phyloP scores from a whole-genome alignment of 2,329 filamentous ascomycete genomes.

The Fusarium paranaense region DNA sequence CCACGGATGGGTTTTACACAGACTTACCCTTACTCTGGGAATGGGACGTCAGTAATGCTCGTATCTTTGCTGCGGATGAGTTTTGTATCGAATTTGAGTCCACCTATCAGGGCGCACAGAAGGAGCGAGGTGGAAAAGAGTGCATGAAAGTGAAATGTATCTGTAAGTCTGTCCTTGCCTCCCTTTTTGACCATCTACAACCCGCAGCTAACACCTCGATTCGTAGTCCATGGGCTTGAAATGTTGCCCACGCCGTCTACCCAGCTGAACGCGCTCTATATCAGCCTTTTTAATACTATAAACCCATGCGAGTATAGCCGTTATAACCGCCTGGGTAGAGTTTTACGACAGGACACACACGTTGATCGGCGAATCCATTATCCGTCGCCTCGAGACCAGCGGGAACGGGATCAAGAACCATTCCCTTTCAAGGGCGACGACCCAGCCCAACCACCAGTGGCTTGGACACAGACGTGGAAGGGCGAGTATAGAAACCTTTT shows the following conservation, averaged over 20 bases:
- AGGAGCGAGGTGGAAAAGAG: neutral
- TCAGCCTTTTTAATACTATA: neutral
- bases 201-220: neutral
- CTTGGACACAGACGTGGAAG: neutral
- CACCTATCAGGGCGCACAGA: neutral
- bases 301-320: neutral
- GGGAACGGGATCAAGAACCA: neutral
- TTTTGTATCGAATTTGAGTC: neutral
- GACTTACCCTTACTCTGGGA: neutral
- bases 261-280: neutral
- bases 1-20: neutral
- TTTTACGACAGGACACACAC: neutral
- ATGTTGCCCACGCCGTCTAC: neutral
- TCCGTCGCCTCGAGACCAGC: neutral
- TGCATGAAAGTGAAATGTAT: neutral
- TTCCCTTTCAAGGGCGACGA: neutral
- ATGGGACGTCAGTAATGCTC: neutral
- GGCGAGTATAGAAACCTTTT: neutral
- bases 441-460: neutral
- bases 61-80: neutral
- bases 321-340: accelerated
- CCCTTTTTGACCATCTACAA: neutral
- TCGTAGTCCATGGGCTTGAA: neutral
- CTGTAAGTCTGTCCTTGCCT: neutral
- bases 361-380: neutral